phyloP scores from a whole-genome alignment of 2,329 filamentous ascomycete species.

The Talaromyces islandicus region DNA sequence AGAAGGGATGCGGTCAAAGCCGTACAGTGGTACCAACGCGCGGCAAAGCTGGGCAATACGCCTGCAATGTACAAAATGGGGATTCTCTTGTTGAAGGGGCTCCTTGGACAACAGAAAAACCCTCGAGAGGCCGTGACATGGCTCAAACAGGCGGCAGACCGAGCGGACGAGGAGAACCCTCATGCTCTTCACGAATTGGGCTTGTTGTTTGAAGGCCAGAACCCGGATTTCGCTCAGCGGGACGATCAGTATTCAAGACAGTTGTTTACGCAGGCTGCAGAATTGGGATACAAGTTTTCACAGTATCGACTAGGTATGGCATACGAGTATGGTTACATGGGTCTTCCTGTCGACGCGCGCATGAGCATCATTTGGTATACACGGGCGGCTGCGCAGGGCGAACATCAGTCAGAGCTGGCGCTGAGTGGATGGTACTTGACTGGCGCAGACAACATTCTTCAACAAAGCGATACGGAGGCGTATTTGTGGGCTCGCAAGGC shows the following conservation, averaged over 20 bases:
- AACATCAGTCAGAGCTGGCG: conserved; percentile 85
- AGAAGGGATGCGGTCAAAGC: conserved; percentile 86
- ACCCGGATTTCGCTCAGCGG: conserved; percentile 66
- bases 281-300: conserved; percentile 89
- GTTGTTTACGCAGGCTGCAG: conserved; percentile 77
- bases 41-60: conserved; percentile 81
- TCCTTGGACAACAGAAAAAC: conserved; percentile 80
- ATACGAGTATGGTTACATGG: conserved; percentile 83
- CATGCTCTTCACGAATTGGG: conserved; percentile 88
- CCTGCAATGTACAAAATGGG: conserved; percentile 98
- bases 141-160: conserved; percentile 88
- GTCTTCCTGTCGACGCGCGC: conserved; percentile 74
- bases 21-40: conserved; percentile 96
- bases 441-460: conserved; percentile 76
- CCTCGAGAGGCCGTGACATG: conserved; percentile 81
- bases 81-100: conserved; percentile 88
- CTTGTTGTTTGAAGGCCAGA: conserved; percentile 53
- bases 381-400: conserved; percentile 80
- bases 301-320: conserved; percentile 84
- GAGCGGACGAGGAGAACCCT: conserved; percentile 82
- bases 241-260: conserved; percentile 77
- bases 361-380: conserved; percentile 92
- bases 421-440: conserved; percentile 93
- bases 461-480: conserved; percentile 90
- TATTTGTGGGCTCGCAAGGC: conserved; percentile 97